Evolutionary conservation across 768 basidiomycete genomes (phyloP).

Genomic region (Cystobasidium ongulense): DNA sequence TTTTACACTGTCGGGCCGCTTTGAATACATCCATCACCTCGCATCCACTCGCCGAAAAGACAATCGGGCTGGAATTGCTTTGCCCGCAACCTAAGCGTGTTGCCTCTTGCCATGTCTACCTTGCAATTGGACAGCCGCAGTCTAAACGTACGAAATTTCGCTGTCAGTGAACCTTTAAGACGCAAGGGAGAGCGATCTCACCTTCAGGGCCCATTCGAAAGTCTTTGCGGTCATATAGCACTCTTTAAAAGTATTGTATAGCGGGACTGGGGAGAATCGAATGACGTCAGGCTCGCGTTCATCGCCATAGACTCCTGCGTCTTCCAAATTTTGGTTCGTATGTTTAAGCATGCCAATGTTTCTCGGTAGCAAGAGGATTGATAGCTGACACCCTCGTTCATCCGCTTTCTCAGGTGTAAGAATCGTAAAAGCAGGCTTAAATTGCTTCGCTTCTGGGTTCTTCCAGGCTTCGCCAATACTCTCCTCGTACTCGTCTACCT

Average conservation of each 20-base stretch:
- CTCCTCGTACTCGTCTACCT: constrained; percentile 42
- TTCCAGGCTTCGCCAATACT: background rate
- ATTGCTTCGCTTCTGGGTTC: constrained; percentile 24
- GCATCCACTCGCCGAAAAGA: too few species aligned
- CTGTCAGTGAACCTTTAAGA: background rate
- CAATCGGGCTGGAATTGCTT: background rate
- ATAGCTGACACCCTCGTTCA: constrained; percentile 76
- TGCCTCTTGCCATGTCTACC: background rate
- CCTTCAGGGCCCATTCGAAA: constrained; percentile 53
- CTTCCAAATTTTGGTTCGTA: constrained; percentile 57
- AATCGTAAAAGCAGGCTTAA: constrained; percentile 66
- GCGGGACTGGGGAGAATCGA: constrained; percentile 70
- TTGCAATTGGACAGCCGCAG: background rate
- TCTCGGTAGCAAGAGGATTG: constrained; percentile 67
- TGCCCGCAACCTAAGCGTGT: background rate
- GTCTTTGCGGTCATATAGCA: constrained; percentile 61
- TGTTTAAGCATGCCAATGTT: constrained; percentile 59
- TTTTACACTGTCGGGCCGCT: too few species aligned
- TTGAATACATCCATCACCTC: too few species aligned
- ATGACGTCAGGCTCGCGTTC: constrained; percentile 88
- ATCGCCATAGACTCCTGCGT: constrained; percentile 78
- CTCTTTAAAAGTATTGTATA: constrained; percentile 78
- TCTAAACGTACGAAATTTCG: background rate
- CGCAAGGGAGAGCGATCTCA: constrained; percentile 16
- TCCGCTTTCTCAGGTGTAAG: constrained; percentile 68